A percentile compares a stretch with the other conserved stretches of the same genome.
Evolutionary conservation across 2,329 filamentous ascomycete genomes (phyloP).

Genomic region (Colletotrichum australisinense): DNA sequence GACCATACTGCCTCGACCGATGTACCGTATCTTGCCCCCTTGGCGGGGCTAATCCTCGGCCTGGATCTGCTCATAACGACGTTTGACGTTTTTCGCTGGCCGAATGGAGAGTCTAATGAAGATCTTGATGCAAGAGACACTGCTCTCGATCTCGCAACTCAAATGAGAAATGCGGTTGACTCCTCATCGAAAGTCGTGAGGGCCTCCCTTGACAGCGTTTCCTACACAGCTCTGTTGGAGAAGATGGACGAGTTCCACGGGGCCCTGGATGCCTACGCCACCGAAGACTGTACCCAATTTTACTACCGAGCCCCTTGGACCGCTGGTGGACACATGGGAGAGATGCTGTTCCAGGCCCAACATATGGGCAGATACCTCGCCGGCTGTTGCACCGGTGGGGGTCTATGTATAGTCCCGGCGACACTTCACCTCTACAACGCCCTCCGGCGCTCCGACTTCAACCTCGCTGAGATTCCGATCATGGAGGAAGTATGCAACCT

Average conservation of each 20-base stretch:
- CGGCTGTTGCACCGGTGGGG: no score
- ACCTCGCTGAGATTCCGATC: neutral
- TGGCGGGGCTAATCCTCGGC: neutral
- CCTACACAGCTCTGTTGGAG: neutral
- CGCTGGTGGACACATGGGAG: neutral
- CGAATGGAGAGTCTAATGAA: neutral
- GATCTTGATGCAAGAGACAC: neutral
- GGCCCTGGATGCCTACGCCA: neutral
- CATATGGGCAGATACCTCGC: neutral
- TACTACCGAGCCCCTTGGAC: neutral
- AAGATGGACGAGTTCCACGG: neutral
- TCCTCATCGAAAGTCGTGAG: neutral
- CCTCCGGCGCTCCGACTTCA: neutral
- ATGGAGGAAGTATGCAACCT: neutral
- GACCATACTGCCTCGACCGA: neutral
- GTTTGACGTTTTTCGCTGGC: neutral
- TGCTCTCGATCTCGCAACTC: neutral
- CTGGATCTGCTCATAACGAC: neutral
- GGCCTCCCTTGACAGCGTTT: neutral
- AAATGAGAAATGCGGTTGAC: neutral
- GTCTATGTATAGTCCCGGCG: neutral
- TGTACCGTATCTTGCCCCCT: neutral
- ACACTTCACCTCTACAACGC: neutral
- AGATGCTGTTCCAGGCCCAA: neutral
- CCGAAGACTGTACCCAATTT: neutral